phyloP scores from a whole-genome alignment of 2,329 filamentous ascomycete genomes.

The Thyridium curvatum region DNA sequence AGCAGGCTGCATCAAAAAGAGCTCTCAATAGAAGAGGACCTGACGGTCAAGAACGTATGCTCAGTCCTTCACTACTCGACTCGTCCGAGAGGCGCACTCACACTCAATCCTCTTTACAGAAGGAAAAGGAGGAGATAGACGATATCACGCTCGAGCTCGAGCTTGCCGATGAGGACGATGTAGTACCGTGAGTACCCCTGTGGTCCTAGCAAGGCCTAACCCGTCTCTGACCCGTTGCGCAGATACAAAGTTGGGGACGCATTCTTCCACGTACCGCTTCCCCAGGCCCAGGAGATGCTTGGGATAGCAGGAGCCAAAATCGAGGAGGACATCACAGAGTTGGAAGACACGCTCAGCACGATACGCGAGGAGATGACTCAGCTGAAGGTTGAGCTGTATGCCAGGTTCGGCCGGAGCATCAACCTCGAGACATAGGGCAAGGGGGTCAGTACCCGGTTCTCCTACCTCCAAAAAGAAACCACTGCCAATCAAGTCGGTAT shows the following conservation, averaged over 20 bases:
- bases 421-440: conserved; percentile 72
- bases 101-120: conserved; percentile 45
- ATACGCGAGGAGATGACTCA: conserved; percentile 82
- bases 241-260: conserved; percentile 97
- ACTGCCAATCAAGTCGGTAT: no score
- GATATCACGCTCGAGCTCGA: conserved; percentile 89
- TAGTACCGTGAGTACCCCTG: conserved; percentile 66
- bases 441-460: no score
- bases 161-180: conserved; percentile 89
- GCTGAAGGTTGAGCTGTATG: conserved; percentile 89
- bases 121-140: conserved; percentile 97
- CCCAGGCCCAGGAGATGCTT: conserved; percentile 83
- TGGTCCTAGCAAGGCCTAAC: not conserved
- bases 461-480: no score
- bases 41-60: conserved; percentile 68
- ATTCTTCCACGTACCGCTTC: conserved; percentile 80
- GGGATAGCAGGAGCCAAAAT: conserved; percentile 63
- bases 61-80: not conserved
- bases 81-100: not conserved
- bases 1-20: conserved; percentile 89
- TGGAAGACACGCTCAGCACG: conserved; percentile 71
- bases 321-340: conserved; percentile 65
- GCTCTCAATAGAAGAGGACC: conserved; percentile 68
- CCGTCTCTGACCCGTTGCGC: conserved; percentile 1
- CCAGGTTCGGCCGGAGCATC: conserved; percentile 92